Evolutionary conservation across 352 stramenopile species (phyloP).

Genomic region (Phytophthora melonis): DNA sequence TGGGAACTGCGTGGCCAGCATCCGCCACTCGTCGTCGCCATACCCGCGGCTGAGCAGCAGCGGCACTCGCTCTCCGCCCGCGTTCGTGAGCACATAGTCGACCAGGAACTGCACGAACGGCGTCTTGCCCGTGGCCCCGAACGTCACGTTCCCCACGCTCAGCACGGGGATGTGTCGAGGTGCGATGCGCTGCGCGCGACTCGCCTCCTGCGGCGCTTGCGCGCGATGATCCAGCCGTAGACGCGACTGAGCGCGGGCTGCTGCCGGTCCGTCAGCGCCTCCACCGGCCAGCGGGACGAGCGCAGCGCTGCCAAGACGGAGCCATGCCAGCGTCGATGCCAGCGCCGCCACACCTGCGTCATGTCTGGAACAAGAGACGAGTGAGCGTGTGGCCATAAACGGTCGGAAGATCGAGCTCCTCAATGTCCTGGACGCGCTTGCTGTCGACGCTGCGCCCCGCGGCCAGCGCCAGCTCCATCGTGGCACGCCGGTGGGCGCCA

Average conservation of each 20-base stretch:
- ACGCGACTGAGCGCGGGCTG: conserved; percentile 52
- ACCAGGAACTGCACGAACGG: conserved; percentile 63
- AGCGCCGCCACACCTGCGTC: conserved; percentile 33
- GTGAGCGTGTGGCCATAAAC: conserved; percentile 21
- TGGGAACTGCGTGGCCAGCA: conserved; percentile 60
- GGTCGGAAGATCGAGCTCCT: neutral
- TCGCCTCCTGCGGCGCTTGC: conserved; percentile 41
- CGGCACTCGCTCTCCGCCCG: conserved; percentile 24
- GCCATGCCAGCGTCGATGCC: conserved; percentile 41
- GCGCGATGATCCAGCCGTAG: conserved; percentile 46
- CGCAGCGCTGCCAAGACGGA: conserved; percentile 45
- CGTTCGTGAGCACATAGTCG: conserved; percentile 25
- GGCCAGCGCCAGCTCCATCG: too few relatives aligned
- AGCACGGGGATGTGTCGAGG: conserved; percentile 51
- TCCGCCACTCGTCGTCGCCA: conserved; percentile 75
- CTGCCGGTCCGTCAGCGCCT: neutral
- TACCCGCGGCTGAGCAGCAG: conserved; percentile 72
- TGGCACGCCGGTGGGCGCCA: neutral
- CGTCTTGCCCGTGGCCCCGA: conserved; percentile 81
- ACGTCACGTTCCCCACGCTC: conserved; percentile 79
- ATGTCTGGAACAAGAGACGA: conserved; percentile 25
- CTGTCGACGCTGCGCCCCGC: neutral
- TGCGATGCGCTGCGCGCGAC: conserved; percentile 36
- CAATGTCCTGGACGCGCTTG: neutral
- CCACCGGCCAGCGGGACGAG: conserved; percentile 12